These are phyloP conservation scores for Serendipita indica DNA, from an alignment of 768 basidiomycete genomes.

Conservation along the genomic window DNA sequence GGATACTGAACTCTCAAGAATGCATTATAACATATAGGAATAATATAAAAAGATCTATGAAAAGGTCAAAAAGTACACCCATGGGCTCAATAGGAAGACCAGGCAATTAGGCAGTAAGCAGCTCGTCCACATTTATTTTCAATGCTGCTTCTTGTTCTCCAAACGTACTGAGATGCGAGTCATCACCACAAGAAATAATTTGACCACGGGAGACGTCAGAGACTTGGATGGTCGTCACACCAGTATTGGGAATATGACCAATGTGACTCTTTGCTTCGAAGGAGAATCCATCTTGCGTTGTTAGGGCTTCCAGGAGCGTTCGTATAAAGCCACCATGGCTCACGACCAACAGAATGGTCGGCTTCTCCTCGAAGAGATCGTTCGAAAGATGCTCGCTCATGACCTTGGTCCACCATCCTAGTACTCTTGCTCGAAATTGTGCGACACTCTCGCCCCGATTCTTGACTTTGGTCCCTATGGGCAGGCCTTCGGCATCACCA, in stretches of 20 bases:
- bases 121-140: not conserved
- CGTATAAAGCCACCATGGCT: not conserved
- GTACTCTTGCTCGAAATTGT: not conserved
- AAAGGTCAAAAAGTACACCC: not conserved
- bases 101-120: too few relatives aligned
- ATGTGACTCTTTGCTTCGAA: not conserved
- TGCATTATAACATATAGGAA: not conserved
- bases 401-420: not conserved
- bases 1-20: not conserved
- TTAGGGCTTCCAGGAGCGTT: not conserved
- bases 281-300: not conserved
- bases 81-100: too few relatives aligned
- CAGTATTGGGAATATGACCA: slow-evolving; percentile 5
- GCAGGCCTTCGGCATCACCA: not conserved
- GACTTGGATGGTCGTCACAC: not conserved
- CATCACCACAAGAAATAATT: not conserved
- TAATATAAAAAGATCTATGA: not conserved
- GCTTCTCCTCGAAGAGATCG: not conserved
- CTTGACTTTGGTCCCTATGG: not conserved
- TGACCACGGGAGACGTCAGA: not conserved
- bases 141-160: not conserved
- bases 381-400: not conserved
- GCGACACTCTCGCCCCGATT: not conserved
- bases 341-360: not conserved
- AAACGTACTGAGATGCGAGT: not conserved